phyloP scores from a whole-genome alignment of 2,329 filamentous ascomycete genomes.

The Phyllosticta capitalensis region DNA sequence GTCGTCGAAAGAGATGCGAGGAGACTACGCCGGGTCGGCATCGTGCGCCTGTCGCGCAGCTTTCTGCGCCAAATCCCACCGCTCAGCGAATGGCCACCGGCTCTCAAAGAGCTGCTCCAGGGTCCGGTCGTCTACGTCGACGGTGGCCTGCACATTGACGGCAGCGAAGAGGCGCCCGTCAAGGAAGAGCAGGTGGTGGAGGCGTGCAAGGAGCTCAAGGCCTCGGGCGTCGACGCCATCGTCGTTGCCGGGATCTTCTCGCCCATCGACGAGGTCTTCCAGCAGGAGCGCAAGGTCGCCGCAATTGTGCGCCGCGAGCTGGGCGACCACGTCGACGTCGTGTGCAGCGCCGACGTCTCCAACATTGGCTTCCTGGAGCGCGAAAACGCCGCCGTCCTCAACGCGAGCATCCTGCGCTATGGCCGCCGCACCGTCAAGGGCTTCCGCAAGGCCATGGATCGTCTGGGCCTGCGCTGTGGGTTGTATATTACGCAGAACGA shows the following conservation, averaged over 20 bases:
- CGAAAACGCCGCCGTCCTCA: conserved; percentile 43
- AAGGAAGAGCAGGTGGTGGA: conserved; percentile 36
- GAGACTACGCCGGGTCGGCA: conserved; percentile 33
- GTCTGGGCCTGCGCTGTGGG: conserved; percentile 37
- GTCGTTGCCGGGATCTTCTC: conserved; percentile 51
- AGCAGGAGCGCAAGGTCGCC: conserved; percentile 43
- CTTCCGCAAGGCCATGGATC: conserved; percentile 38
- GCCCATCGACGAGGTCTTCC: conserved; percentile 45
- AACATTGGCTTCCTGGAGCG: conserved; percentile 42
- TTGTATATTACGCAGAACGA: conserved; percentile 46
- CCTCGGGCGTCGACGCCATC: conserved; percentile 36
- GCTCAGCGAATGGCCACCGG: conserved; percentile 39
- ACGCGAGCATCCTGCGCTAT: conserved; percentile 39
- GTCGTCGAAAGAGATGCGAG: conserved; percentile 21
- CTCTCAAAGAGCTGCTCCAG: conserved; percentile 31
- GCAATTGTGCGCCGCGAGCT: conserved; percentile 40
- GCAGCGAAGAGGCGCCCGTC: conserved; percentile 32
- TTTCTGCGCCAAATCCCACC: conserved; percentile 42
- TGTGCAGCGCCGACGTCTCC: conserved; percentile 43
- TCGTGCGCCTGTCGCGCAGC: conserved; percentile 40
- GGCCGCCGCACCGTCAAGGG: conserved; percentile 37
- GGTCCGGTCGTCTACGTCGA: conserved; percentile 38
- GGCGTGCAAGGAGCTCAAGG: conserved; percentile 35
- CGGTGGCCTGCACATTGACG: conserved; percentile 40
- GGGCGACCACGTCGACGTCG: conserved; percentile 36